Base-by-base conservation (phyloP, 805 yeast genomes). In the Candida awuae region DNA sequence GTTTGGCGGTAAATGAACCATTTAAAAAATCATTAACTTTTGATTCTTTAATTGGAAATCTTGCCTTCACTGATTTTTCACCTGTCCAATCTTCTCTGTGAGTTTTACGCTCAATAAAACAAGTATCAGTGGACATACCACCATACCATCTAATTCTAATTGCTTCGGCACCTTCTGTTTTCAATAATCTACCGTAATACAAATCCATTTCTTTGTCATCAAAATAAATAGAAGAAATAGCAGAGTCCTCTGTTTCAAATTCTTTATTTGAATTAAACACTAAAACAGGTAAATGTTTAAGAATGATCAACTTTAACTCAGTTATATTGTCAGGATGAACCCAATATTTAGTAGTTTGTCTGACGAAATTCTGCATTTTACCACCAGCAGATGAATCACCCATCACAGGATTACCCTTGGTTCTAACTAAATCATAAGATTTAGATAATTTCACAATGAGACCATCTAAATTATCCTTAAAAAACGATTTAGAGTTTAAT, bases 11-110 rank as follows among this genome's bases (percentile, higher is more conserved):
- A 58, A 73, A 87, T 36, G 75, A 76, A 50, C 98, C 99, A 26
- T 66, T 64, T 65, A 90, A 60, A 59, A 86, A 92, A 36, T 77
- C 76, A 57, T 92, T 92, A 36, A 90, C 87, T 55, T 86, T 74
- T 59, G 82, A 85, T 60, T 92, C 98, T 61, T 88, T 92, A 49
- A 92, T 65, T 16, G 90, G 80, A 63, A 92, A 92, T 60, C 98
- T 75, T 5, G 97, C 97, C 65, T 92, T 92, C 48, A 92, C 98
- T n/a, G 96, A 85, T 64, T 90, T 90, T 62, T 92, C 98, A 52
- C 99, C 99, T 3, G 99, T 92, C 98, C 98, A 90, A 67, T 92
- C 99, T 63, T 92, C 98, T 62, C 98, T 76, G 59, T 92, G 98
- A 6, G 99, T 92, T 62, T 92, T 92, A 62, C 98, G 77, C 65